Base-by-base conservation (phyloP, 2,329 filamentous ascomycete species). In the Macrophomina phaseolina region DNA sequence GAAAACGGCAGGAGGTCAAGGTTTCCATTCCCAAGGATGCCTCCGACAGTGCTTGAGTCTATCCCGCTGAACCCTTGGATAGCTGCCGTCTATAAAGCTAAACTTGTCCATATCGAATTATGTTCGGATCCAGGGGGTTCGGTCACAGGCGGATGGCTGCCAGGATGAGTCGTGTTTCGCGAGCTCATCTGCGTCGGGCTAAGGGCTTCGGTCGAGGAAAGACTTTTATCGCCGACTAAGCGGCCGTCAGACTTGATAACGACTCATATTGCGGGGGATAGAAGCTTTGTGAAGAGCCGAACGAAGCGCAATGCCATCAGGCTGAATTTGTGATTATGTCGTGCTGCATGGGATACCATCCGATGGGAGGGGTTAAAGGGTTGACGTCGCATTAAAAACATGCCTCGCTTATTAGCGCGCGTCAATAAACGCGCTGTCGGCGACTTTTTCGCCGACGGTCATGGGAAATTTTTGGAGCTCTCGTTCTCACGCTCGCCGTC, bases 381-480 rank as follows among this genome's bases (percentile, higher is more conserved):
- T 32, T 51, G 64, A 60, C 32, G 64, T 66, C 55, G 52, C 30
- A 51, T 49, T 66, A 66, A 58, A 61, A 61, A 46, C 64, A 45
- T 45, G 62, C 49, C 40, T 55, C 30, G 51, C 46, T 46, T 46
- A 30, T 23, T 58, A 58, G 53, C 52, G 52, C 52, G 34, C 36
- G 62, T 51, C 40, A 65, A 65, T 51, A 40, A 65, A n/a, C 52
- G 42, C 28, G 30, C 23, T 30, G 45, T 62, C 58, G 58, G 58
- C 46, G 58, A 16, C 49, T 49, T 30, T 49, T 18, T 23, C 58
- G 45, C 58, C 58, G 58, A 62, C 46, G 58, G 23, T 62, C 58
- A 23, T 49, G 58, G 58, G 64, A 66, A 66, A 58, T 66, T 66
- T 66, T 66, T 56, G 64, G 64, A 60, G 36, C 40, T 12, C 23